These are phyloP conservation scores for Daldinia bambusicola DNA, from an alignment of 495 filamentous ascomycete species.

Conservation along the genomic window DNA sequence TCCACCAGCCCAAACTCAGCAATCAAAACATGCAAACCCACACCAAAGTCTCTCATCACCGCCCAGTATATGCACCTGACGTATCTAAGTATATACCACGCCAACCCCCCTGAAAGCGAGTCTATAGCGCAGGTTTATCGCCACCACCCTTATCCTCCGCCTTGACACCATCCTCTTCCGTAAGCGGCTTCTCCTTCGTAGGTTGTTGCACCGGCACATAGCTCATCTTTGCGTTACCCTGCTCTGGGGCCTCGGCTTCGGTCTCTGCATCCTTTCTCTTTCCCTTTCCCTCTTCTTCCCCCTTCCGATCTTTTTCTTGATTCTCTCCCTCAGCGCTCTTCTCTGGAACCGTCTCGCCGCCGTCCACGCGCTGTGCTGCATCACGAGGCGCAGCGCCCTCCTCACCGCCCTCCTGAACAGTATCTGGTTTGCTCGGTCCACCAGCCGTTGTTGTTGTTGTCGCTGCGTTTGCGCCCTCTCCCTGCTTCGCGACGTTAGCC, in stretches of 20 bases:
- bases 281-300: constrained; percentile 3
- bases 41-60: neutral
- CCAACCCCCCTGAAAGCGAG: neutral
- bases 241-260: neutral
- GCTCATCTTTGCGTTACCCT: constrained; percentile 6
- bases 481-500: constrained; percentile 44
- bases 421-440: neutral
- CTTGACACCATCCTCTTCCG: constrained; percentile 5
- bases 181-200: constrained; percentile 13
- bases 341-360: constrained; percentile 6
- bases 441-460: neutral
- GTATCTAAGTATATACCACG: neutral
- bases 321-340: neutral
- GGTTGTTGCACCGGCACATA: constrained; percentile 22
- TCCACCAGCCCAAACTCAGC: neutral
- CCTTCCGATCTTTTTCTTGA: neutral
- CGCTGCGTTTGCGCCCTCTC: too few relatives aligned
- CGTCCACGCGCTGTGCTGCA: constrained; percentile 26
- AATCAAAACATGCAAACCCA: neutral
- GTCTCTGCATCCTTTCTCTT: too few relatives aligned
- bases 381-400: constrained; percentile 7
- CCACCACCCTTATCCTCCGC: constrained; percentile 16
- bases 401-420: neutral
- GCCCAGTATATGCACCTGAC: too few relatives aligned
- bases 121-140: neutral